phyloP scores from a whole-genome alignment of 2,329 filamentous ascomycete species.

The Ascochyta fabae region DNA sequence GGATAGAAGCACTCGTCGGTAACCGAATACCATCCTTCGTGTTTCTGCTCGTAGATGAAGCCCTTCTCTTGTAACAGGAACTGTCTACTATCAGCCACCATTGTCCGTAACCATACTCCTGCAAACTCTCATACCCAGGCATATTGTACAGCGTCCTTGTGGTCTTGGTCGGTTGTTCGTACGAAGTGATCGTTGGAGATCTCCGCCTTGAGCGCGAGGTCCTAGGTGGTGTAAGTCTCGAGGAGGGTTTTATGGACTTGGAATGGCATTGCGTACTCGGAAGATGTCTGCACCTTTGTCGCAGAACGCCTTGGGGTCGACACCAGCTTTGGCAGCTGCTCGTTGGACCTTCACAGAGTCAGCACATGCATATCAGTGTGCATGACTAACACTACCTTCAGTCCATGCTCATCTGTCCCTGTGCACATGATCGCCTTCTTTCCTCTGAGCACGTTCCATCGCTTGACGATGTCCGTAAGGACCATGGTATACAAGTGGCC shows the following conservation, averaged over 20 bases:
- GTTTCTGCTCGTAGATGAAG: constrained; percentile 82
- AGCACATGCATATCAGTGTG: not conserved
- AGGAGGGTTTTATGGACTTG: not conserved
- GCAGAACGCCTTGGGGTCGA: constrained; percentile 83
- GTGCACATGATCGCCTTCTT: constrained; percentile 77
- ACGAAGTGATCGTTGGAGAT: constrained; percentile 87
- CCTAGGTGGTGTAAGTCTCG: constrained; percentile 43
- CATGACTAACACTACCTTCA: constrained; percentile 66
- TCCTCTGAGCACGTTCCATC: constrained; percentile 83
- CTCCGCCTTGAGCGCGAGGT: constrained; percentile 71
- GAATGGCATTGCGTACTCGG: constrained; percentile 53
- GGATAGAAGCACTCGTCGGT: constrained; percentile 98
- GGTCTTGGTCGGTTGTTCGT: constrained; percentile 83
- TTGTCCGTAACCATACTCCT: not conserved
- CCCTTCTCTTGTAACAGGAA: constrained; percentile 75
- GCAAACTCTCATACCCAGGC: constrained; percentile 69
- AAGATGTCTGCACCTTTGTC: constrained; percentile 84
- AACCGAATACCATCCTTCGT: constrained; percentile 96
- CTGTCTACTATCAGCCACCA: constrained; percentile 45
- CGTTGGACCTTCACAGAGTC: constrained; percentile 73
- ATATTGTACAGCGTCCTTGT: constrained; percentile 83
- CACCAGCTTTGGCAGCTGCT: constrained; percentile 74
- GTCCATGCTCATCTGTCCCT: constrained; percentile 95
- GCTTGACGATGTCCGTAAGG: constrained; percentile 86
- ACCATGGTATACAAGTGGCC: constrained; percentile 95